These are phyloP conservation scores for Leccinum rimulosum DNA, from an alignment of 768 basidiomycete species.

Conservation along the genomic window DNA sequence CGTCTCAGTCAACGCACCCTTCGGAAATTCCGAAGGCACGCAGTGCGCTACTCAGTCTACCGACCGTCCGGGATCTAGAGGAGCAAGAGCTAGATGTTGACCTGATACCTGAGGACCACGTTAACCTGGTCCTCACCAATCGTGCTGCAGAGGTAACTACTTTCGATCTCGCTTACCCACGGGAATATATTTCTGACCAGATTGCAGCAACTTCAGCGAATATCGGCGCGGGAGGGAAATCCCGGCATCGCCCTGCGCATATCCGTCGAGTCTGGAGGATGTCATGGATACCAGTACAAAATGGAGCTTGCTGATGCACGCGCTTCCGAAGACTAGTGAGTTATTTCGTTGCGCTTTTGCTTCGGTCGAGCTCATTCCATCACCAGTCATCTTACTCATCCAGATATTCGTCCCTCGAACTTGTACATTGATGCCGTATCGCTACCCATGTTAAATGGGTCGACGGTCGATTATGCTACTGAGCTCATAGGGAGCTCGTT, in stretches of 20 bases:
- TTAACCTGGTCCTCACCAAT: conserved; percentile 61
- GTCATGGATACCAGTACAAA: conserved; percentile 97
- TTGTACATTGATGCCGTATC: conserved; percentile 87
- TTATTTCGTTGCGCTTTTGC: conserved; percentile 1
- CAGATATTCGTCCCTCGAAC: conserved; percentile 66
- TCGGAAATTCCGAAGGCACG: conserved; percentile 44
- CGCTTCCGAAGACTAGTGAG: conserved; percentile 84
- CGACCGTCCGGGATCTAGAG: conserved; percentile 52
- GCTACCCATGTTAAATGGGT: conserved; percentile 79
- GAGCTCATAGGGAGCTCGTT: conserved; percentile 96
- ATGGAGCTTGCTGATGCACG: conserved; percentile 70
- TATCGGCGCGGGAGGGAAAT: conserved; percentile 64
- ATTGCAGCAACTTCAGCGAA: conserved; percentile 67
- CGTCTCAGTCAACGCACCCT: conserved; percentile 31
- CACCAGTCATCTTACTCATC: conserved; percentile 68
- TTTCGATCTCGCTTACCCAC: neutral
- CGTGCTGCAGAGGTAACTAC: conserved; percentile 58
- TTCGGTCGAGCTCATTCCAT: neutral
- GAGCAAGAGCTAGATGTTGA: conserved; percentile 65
- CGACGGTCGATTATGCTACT: conserved; percentile 87
- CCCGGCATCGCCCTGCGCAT: conserved; percentile 70
- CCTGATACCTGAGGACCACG: conserved; percentile 49
- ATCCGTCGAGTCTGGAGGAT: conserved; percentile 90
- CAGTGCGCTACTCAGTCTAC: conserved; percentile 49
- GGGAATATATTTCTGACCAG: neutral